Evolutionary conservation across 352 stramenopile genomes (phyloP).

Genomic region (Lagenidium giganteum): DNA sequence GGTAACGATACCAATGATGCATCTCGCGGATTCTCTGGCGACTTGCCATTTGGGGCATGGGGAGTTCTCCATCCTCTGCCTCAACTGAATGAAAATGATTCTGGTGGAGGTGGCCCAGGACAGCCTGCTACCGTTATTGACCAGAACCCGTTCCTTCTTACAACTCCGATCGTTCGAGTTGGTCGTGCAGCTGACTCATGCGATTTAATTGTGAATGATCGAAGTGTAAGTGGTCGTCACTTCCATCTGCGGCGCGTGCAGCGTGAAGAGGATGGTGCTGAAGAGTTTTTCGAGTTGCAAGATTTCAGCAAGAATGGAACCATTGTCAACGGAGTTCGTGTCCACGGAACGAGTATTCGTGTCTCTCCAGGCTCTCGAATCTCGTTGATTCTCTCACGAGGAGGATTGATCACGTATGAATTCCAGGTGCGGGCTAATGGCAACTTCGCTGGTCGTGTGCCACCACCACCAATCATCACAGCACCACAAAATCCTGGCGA

Average conservation of each 20-base stretch:
- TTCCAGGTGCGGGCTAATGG: constrained; percentile 42
- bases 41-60: constrained; percentile 49
- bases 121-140: constrained; percentile 19
- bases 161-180: constrained; percentile 51
- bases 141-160: constrained; percentile 47
- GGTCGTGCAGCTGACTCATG: constrained; percentile 64
- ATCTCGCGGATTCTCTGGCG: too few species aligned
- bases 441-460: constrained; percentile 3
- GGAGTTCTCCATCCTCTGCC: constrained; percentile 48
- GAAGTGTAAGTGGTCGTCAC: constrained; percentile 68
- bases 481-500: constrained; percentile 30
- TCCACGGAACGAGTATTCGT: constrained; percentile 58
- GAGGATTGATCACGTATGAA: constrained; percentile 69
- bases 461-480: constrained; percentile 36
- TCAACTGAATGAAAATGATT: constrained; percentile 43
- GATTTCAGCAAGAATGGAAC: constrained; percentile 82
- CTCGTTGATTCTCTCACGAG: constrained; percentile 66
- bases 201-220: constrained; percentile 76
- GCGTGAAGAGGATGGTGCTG: constrained; percentile 26
- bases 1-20: too few species aligned
- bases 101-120: too few species aligned
- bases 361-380: constrained; percentile 55
- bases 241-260: constrained; percentile 62
- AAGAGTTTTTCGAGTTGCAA: constrained; percentile 64
- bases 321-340: constrained; percentile 68